Evolutionary conservation across 306 rosid genomes (phyloP), one percentile per base, ranked within the genome.

Genomic region (Sophora flavescens): DNA sequence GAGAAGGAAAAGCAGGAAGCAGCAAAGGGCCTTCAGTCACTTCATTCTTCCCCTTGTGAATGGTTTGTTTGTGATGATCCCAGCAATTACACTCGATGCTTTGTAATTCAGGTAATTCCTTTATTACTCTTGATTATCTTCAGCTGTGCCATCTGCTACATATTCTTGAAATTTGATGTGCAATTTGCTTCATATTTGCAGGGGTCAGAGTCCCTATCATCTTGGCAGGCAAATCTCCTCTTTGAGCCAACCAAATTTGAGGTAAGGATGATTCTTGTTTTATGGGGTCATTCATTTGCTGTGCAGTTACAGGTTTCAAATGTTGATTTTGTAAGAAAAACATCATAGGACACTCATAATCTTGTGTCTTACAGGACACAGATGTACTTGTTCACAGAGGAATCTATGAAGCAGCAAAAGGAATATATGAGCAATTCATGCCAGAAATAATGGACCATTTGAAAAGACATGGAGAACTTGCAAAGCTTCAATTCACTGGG

Each of bases 191-290:
- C 39, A 76, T 51, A 70, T 66, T 66, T 86, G 81, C 83, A 95
- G 98, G 98, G 97, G 47, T 95, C 98, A 10, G 97, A 92, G 36
- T 95, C 97, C 44, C 74, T 92, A 26, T 85, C 97, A 16, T 95
- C 98, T 76, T 95, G 97, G 97, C 93, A 86, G 81, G 97, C 97
- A 76, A 95, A 95, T 69, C 97, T 95, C 57, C 89, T 95, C 84
- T 95, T 95, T 45, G 98, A 92, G 83, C 98, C 98, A 5, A 78
- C 97, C 15, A 92, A 90, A 80, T 92, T 95, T 75, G 98, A 95
- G 96, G 98, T 90, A 67, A 76, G 52, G 54, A 39, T 66, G 36
- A n/a, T 33, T 71, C 8, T 38, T 5, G 39, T 14, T 68, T 60
- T 32, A 8, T 77, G n/a, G 47, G 30, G 9, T 8, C 30, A 7